Evolutionary conservation across 176 grass and related monocot species (phyloP), one percentile per base, ranked within the genome.

Genomic region (Tillandsia fasciculata): DNA sequence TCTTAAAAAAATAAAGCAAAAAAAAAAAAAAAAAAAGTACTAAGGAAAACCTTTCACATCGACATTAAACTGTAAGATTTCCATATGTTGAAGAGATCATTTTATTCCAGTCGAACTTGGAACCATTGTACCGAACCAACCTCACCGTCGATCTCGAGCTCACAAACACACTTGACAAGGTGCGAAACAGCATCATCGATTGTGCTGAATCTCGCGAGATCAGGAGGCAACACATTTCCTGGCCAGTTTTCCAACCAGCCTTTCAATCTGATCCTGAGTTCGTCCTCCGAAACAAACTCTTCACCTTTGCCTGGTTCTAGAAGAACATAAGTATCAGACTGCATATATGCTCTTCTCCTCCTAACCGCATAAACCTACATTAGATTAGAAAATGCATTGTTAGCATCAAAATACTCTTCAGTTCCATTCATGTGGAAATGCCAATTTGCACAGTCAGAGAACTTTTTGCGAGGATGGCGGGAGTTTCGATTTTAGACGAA

Each of bases 91-190:
- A 61, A 61, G 56, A 61, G 52, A 42, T 42, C 8, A 13, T n/a
- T 9, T 84, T 75, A 87, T 51, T 96, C 86, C 47, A 90, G 66
- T 51, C 72, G 76, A 53, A 92, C 92, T 81, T 96, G 86, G 67
- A 90, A 97, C 89, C 93, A 97, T 76, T 97, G 81, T 57, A 97
- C 72, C 6, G 89, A 97, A 3, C 89, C 89, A 11, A 82, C 84
- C 22, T 97, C 82, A 47, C 86, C 89, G 17, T 90, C 74, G 20
- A 97, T 59, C 73, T 97, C 86, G 4, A 85, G 89, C 89, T 87
- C 86, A 65, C 93, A 97, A n/a, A 87, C 93, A 0, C 86, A 90
- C 79, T 83, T 63, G 18, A 97, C 72, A 6, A 92, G 93, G 74
- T 97, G 88, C 1, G 86, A 83, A 27, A 97, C 86, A 29, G 89